Evolutionary conservation across 352 stramenopile species (phyloP).

Genomic region (Pythium plurisporium): DNA sequence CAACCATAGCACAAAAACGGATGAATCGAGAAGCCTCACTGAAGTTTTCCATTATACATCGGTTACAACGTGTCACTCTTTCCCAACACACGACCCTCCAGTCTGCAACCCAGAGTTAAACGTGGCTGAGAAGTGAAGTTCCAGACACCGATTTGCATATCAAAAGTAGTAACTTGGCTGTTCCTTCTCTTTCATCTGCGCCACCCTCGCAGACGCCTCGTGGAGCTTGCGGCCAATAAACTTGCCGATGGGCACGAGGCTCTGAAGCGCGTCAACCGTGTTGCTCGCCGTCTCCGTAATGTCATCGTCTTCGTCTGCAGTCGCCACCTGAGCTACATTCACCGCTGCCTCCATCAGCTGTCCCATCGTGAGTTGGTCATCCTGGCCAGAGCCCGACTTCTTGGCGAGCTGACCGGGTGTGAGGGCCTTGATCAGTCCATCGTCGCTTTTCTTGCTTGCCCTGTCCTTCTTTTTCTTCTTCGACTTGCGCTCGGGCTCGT

Average conservation of each 20-base stretch:
- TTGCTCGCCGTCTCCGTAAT: conserved; percentile 5
- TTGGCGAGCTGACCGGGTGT: conserved; percentile 19
- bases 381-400: neutral
- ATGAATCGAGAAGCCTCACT: too few species aligned
- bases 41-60: too few species aligned
- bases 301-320: conserved; percentile 2
- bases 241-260: conserved; percentile 17
- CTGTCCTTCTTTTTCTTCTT: conserved; percentile 13
- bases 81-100: too few species aligned
- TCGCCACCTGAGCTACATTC: conserved; percentile 9
- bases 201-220: conserved; percentile 10
- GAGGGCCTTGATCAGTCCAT: conserved; percentile 7
- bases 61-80: too few species aligned
- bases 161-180: conserved; percentile 18
- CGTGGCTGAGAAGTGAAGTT: too few species aligned
- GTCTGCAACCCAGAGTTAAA: too few species aligned
- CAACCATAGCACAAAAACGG: too few species aligned
- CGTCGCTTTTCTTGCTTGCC: neutral
- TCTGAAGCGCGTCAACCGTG: conserved; percentile 14
- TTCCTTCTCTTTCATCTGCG: conserved; percentile 14
- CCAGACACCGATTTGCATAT: too few species aligned
- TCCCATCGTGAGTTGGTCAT: conserved; percentile 1
- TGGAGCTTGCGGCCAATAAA: conserved; percentile 21
- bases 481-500: conserved; percentile 5
- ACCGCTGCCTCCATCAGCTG: conserved; percentile 10